Evolutionary conservation across 805 yeast species (phyloP), one percentile per base, ranked within the genome.

Genomic region (Allodekkera sacchari): DNA sequence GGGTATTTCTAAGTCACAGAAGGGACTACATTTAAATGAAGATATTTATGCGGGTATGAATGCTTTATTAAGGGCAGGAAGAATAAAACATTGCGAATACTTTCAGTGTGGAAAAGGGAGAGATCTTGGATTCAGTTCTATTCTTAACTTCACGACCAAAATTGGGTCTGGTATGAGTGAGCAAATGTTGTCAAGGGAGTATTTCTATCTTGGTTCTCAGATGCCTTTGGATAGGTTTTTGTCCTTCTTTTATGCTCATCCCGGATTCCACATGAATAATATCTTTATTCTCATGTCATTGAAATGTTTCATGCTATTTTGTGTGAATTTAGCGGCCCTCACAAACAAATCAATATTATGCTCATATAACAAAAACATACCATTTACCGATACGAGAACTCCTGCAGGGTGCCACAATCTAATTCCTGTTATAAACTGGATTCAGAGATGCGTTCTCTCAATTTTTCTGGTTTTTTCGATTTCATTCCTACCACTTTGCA

Each of bases 151-250:
- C 57, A 80, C 83, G 5, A 78, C 89, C 15, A 83, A 83, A 49
- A 82, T 83, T 54, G 94, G 94, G 28, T 84, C 92, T 33, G 94
- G 92, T 37, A 83, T 83, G 94, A 89, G 92, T 29, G 94, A 83
- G 48, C 94, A 83, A 50, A 75, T 81, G 73, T 64, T 83, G 35
- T 81, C 89, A 4, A 66, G 94, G 45, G 94, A 83, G 52, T 82
- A 82, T 55, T 83, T 73, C 53, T 81, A 82, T 49, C 63, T 83
- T 39, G 82, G 88, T 2, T 76, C 87, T 3, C 84, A 79, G 40
- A 59, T 83, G 22, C 85, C 89, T 2, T 58, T 82, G 39, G 92
- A 83, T 48, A 64, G 92, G 45, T 82, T 83, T 59, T 57, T 82
- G 36, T 77, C 89, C 1, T 82, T 83, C 53, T 83, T 76, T 55